phyloP scores from a whole-genome alignment of 2,329 filamentous ascomycete species.

The Penicillium sp. region DNA sequence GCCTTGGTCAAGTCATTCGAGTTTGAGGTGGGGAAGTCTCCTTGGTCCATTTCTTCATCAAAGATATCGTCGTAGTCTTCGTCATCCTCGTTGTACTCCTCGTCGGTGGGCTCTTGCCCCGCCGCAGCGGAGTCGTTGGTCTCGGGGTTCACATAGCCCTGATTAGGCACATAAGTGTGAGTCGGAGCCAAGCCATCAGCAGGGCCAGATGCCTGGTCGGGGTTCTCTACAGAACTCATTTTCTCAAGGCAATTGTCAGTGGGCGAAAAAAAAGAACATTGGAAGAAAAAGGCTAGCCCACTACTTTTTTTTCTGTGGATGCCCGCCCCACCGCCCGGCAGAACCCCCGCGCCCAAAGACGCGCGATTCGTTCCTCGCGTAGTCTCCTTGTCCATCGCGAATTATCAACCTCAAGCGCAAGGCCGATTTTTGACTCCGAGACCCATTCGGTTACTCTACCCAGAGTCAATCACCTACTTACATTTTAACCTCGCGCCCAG shows the following conservation, averaged over 20 bases:
- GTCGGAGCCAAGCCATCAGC: conserved; percentile 49
- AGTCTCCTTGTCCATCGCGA: conserved; percentile 15
- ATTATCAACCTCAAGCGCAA: conserved; percentile 1
- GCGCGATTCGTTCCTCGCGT: conserved; percentile 26
- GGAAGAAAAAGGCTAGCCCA: conserved; percentile 20
- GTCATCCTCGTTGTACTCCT: conserved; percentile 48
- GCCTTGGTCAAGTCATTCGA: conserved; percentile 74
- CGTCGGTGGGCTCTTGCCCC: conserved; percentile 32
- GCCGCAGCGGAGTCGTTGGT: conserved; percentile 33
- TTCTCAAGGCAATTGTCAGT: conserved; percentile 2
- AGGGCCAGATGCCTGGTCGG: conserved; percentile 26
- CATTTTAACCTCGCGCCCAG: conserved; percentile 6
- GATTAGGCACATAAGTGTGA: conserved; percentile 51
- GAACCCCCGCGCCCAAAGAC: conserved; percentile 35
- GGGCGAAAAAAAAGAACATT: conserved; percentile 3
- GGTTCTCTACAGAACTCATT: conserved; percentile 28
- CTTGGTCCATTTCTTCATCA: conserved; percentile 55
- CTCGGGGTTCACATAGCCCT: conserved; percentile 47
- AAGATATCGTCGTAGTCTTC: conserved; percentile 63
- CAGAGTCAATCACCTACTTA: not conserved
- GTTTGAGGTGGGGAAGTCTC: conserved; percentile 57
- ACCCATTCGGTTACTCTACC: not conserved
- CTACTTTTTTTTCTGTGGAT: conserved; percentile 29
- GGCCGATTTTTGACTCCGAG: conserved; percentile 1
- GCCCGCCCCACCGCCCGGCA: conserved; percentile 35